phyloP scores from a whole-genome alignment of 805 yeast species.

The Candida patagonica region DNA sequence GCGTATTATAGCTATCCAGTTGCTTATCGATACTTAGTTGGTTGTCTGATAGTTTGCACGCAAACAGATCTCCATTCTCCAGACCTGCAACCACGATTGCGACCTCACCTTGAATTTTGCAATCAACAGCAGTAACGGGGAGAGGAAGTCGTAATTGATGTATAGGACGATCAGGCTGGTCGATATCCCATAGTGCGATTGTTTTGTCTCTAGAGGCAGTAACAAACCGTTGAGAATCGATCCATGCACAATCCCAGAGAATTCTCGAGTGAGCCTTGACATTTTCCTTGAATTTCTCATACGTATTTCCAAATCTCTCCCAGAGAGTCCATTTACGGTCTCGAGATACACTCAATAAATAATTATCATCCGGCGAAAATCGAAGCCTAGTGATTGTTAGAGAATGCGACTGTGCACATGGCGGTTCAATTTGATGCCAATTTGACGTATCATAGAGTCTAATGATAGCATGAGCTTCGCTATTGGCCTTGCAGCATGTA shows the following conservation, averaged over 20 bases:
- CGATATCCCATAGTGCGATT: slow-evolving; percentile 58
- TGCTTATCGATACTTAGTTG: slow-evolving; percentile 24
- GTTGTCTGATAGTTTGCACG: slow-evolving; percentile 32
- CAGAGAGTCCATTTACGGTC: slow-evolving; percentile 82
- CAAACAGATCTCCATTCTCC: slow-evolving; percentile 53
- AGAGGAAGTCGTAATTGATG: slow-evolving; percentile 37
- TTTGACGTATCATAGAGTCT: slow-evolving; percentile 56
- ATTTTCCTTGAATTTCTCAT: slow-evolving; percentile 26
- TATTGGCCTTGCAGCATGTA: slow-evolving; percentile 86
- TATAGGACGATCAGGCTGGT: slow-evolving; percentile 28
- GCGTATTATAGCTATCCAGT: slow-evolving; percentile 37
- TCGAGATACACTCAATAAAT: slow-evolving; percentile 70
- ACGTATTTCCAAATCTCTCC: slow-evolving; percentile 32
- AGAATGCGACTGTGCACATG: slow-evolving; percentile 52
- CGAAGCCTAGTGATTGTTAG: slow-evolving; percentile 77
- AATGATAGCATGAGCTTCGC: slow-evolving; percentile 74
- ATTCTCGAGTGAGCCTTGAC: slow-evolving; percentile 81
- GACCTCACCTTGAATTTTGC: slow-evolving; percentile 21
- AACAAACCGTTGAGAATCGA: slow-evolving; percentile 40
- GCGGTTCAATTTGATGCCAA: slow-evolving; percentile 54
- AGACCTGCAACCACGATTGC: slow-evolving; percentile 51
- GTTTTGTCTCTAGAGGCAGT: slow-evolving; percentile 85
- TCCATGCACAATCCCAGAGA: slow-evolving; percentile 93
- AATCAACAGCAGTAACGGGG: slow-evolving; percentile 63
- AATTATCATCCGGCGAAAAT: slow-evolving; percentile 60